These are phyloP conservation scores for Asterophora lycoperdoides DNA, from an alignment of 768 basidiomycete genomes.

Conservation along the genomic window DNA sequence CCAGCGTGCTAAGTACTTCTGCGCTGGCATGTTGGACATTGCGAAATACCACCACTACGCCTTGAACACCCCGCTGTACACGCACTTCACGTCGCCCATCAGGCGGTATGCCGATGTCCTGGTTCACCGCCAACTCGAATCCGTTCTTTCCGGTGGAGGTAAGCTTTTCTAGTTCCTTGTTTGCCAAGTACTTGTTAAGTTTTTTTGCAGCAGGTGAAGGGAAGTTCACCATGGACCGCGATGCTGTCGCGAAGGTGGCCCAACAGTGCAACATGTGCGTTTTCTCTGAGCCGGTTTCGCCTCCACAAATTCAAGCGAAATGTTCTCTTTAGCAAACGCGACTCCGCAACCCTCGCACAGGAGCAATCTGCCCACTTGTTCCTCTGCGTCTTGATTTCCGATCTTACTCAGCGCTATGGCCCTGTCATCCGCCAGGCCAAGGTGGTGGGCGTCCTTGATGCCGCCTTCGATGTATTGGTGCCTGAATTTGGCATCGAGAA, in stretches of 20 bases:
- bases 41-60: slow-evolving; percentile 96
- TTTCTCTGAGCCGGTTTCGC: neutral
- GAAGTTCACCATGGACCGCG: slow-evolving; percentile 96
- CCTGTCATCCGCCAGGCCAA: slow-evolving; percentile 94
- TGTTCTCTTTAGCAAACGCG: slow-evolving; percentile 62
- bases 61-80: slow-evolving; percentile 87
- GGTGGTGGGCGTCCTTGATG: slow-evolving; percentile 94
- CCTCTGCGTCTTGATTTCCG: slow-evolving; percentile 91
- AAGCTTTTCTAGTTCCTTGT: slow-evolving; percentile 25
- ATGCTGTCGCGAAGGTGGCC: slow-evolving; percentile 95
- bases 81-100: slow-evolving; percentile 90
- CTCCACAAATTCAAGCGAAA: slow-evolving; percentile 1
- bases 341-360: slow-evolving; percentile 87
- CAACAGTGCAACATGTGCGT: slow-evolving; percentile 96
- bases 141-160: slow-evolving; percentile 72
- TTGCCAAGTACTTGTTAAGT: neutral
- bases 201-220: slow-evolving; percentile 47
- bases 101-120: slow-evolving; percentile 91
- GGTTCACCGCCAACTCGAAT: slow-evolving; percentile 95
- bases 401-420: slow-evolving; percentile 91
- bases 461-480: slow-evolving; percentile 94
- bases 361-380: slow-evolving; percentile 96
- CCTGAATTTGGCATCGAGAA: slow-evolving; percentile 99
- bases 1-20: slow-evolving; percentile 96
- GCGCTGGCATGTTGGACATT: slow-evolving; percentile 98